Conservation (phyloP, 768 basidiomycete species). For the Leccinum broughii region DNA sequence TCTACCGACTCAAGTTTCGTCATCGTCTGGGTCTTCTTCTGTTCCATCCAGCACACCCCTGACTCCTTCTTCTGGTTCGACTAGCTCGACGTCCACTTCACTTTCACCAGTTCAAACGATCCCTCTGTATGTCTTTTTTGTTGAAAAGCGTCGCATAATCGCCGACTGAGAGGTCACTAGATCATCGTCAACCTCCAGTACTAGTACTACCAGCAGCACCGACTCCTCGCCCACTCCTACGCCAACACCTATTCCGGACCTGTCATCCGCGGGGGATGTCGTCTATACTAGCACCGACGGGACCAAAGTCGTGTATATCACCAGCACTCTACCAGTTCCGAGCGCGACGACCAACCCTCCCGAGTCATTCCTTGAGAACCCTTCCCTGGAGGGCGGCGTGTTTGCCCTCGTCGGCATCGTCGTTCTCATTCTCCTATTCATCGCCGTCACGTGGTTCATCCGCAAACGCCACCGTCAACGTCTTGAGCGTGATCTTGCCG, state of each 20-base stretch:
- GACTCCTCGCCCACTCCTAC: conserved; percentile 9
- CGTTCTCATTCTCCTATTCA: conserved; percentile 46
- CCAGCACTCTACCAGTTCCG: conserved; percentile 31
- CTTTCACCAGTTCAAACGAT: conserved; percentile 4
- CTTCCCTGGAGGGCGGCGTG: conserved; percentile 58
- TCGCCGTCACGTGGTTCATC: conserved; percentile 45
- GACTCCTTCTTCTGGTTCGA: conserved; percentile 29
- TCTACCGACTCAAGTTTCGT: conserved; percentile 7
- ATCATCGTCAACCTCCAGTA: conserved; percentile 13
- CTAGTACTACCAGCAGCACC: conserved; percentile 14
- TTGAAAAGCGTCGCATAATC: neutral
- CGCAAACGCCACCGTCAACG: conserved; percentile 48
- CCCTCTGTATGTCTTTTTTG: conserved; percentile 22
- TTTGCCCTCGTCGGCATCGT: conserved; percentile 54
- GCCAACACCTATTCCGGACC: conserved; percentile 17
- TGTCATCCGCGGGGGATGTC: conserved; percentile 18
- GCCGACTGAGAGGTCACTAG: conserved; percentile 5
- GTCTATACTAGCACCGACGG: conserved; percentile 28
- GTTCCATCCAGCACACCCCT: conserved; percentile 18
- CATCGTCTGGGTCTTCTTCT: conserved; percentile 23
- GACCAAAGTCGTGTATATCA: conserved; percentile 30
- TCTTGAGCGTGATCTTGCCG: conserved; percentile 36
- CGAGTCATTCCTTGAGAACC: conserved; percentile 62
- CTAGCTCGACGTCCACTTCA: conserved; percentile 24
- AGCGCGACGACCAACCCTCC: conserved; percentile 23